Percentiles rank a stretch among this genome's conserved stretches.
Conservation (phyloP, 148 eudicot genomes). For the Amaranthus hypochondriacus region DNA sequence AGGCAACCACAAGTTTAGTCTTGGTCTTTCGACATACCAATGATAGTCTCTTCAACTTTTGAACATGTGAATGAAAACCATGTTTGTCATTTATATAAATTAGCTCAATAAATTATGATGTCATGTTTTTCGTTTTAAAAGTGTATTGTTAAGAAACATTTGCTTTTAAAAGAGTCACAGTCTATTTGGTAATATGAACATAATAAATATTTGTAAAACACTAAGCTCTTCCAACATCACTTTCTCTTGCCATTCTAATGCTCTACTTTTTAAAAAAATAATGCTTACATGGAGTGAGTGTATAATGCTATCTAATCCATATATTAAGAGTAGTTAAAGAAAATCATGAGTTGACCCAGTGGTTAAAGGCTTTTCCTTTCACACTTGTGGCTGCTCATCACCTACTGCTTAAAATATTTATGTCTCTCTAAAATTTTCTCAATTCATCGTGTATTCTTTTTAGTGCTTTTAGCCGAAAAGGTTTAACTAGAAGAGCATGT, state of each 20-base stretch:
- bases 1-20: background rate
- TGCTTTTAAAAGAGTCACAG: background rate
- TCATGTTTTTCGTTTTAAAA: background rate
- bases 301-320: background rate
- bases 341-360: too few relatives aligned
- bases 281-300: background rate
- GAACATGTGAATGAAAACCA: background rate
- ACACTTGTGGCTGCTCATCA: too few relatives aligned
- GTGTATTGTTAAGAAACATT: too few relatives aligned
- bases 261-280: background rate
- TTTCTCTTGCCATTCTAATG: background rate
- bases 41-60: background rate
- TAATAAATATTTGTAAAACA: background rate
- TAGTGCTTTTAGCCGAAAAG: constrained; percentile 72
- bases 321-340: background rate
- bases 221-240: too few relatives aligned
- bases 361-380: too few relatives aligned
- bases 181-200: background rate
- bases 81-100: background rate
- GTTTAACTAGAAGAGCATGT: constrained; percentile 73
- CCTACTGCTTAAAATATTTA: too few relatives aligned
- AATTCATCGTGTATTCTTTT: constrained; percentile 3
- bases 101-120: background rate
- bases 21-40: background rate
- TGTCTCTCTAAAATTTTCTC: background rate